Evolutionary conservation across 768 basidiomycete genomes (phyloP).

Genomic region (Termitomyces sp.): DNA sequence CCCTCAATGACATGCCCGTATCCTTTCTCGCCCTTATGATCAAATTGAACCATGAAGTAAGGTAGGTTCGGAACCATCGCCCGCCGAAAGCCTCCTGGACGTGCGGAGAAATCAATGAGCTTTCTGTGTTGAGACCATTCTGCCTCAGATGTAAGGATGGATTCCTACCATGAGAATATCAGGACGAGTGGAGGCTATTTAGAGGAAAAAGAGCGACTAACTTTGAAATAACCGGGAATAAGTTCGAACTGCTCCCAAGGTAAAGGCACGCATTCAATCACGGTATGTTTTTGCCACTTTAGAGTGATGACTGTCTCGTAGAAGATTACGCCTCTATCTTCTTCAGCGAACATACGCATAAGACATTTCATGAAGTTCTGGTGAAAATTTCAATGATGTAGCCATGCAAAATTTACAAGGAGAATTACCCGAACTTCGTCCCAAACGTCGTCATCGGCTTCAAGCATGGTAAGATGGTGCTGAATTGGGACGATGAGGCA

Average conservation of each 20-base stretch:
- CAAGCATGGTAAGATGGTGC: constrained; percentile 86
- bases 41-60: constrained; percentile 99
- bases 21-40: constrained; percentile 95
- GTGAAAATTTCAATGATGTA: not conserved
- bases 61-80: constrained; percentile 96
- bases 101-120: constrained; percentile 85
- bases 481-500: constrained; percentile 95
- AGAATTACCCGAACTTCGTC: constrained; percentile 86
- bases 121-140: constrained; percentile 99
- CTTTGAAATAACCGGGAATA: constrained; percentile 92
- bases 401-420: not conserved
- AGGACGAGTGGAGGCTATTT: constrained; percentile 1
- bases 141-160: constrained; percentile 85
- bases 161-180: constrained; percentile 56
- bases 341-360: constrained; percentile 90
- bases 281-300: constrained; percentile 86
- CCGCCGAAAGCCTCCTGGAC: constrained; percentile 90
- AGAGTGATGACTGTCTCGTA: constrained; percentile 89
- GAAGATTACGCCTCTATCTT: constrained; percentile 92
- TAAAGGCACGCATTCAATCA: constrained; percentile 90
- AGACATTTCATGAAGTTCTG: constrained; percentile 88
- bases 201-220: constrained; percentile 21
- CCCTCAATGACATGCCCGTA: constrained; percentile 99
- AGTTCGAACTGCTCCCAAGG: constrained; percentile 85
- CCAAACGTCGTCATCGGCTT: constrained; percentile 97